Base-by-base conservation (phyloP, 208 protist genomes). In the Acanthamoeba castellanii region DNA sequence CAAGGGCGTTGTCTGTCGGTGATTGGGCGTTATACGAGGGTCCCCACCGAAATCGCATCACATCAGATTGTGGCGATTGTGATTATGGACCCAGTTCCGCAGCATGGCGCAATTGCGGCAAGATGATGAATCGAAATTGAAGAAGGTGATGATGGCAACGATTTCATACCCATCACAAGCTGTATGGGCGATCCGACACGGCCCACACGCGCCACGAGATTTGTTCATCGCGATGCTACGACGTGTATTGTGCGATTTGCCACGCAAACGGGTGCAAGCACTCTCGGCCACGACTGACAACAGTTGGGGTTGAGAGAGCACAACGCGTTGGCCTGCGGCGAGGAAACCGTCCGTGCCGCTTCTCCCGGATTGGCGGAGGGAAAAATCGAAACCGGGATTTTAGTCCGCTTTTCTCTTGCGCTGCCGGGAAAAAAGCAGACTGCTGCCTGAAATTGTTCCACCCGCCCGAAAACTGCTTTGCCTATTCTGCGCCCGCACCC, bases 1-100 rank as follows among this genome's bases (percentile, higher is more conserved):
- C 81, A 88, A 66, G 81, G 81, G 16, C 81, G 81, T 13, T 88
- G 81, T 34, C 81, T 88, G 50, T 88, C 5, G 52, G 64, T 88
- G n/a, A 88, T 18, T 9, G 14, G 27, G 18, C 22, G 25, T 30
- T 34, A 30, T 74, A 13, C 11, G 25, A 37, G 25, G n/a, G 25
- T 74, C 32, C 2, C 25, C 1, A 34, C 32, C 32, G 25, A 22
- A 85, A 59, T 59, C 3, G 25, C 47, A 61, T 59, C 52, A 59
- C 52, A 22, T 59, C 52, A 14, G 18, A 22, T 22, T 22, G 13
- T 22, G 57, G 6, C 22, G 59, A 66, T n/a, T 66, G 59, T 66
- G 22, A 27, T 64, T 64, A 8, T 27, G 59, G 59, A 0, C 59
- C 6, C 27, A 32, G 1, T 8, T 11, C 3, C 20, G 22, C 64